phyloP scores from a whole-genome alignment of 1,284 basidiomycete species.

The Microbotryum lychnidis-dioicae region DNA sequence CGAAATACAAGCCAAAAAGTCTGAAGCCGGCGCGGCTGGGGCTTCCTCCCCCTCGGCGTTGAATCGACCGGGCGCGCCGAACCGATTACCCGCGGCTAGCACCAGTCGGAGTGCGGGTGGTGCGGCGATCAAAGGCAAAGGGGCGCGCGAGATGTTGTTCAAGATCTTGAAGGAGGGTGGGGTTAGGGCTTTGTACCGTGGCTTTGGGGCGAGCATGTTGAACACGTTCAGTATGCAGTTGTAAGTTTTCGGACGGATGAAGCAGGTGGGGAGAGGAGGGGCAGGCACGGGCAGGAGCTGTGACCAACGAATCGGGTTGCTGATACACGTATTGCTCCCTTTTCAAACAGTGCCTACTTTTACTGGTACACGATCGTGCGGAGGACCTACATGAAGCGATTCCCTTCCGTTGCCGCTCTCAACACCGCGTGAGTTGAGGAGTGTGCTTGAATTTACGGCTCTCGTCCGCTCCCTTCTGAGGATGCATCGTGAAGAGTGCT shows the following conservation, averaged over 20 bases:
- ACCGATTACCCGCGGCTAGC: constrained; percentile 25
- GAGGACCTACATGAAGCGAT: constrained; percentile 65
- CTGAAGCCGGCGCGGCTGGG: constrained; percentile 35
- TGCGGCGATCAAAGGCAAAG: no score
- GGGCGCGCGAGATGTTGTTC: constrained; percentile 47
- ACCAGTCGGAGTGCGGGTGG: no score
- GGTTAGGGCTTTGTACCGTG: constrained; percentile 73
- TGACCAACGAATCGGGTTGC: constrained; percentile 7
- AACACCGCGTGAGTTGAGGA: constrained; percentile 30
- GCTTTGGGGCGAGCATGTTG: constrained; percentile 95
- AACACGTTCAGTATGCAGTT: constrained; percentile 86
- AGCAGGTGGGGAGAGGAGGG: background rate
- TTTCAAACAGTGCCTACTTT: constrained; percentile 79
- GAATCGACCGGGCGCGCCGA: constrained; percentile 33
- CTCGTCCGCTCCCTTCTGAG: no score
- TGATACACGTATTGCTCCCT: background rate
- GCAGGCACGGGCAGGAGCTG: background rate
- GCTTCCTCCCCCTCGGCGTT: constrained; percentile 22
- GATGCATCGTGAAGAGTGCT: background rate
- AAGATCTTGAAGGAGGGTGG: constrained; percentile 72
- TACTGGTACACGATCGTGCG: constrained; percentile 95
- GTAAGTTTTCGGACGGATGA: constrained; percentile 49
- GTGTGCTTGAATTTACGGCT: background rate
- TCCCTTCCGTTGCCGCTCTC: constrained; percentile 37
- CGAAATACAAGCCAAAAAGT: constrained; percentile 25